Conservation (phyloP, 1,139 yeast species). For the Geotrichum phurueaensis region DNA sequence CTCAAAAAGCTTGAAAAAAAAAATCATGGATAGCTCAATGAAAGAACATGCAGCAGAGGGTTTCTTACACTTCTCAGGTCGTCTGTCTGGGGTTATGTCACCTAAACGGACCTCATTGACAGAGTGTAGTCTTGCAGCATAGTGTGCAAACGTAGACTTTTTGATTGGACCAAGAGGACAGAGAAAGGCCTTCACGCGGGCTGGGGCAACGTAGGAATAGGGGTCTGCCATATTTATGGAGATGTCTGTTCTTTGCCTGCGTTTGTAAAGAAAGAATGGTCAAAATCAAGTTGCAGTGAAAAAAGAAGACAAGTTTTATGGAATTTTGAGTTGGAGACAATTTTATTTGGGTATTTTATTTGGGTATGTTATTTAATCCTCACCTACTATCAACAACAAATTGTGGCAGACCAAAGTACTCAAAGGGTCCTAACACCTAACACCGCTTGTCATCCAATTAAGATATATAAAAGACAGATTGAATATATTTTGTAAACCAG, state of each 20-base stretch:
- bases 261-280: not conserved
- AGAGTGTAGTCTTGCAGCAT: conserved; percentile 42
- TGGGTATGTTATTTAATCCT: not conserved
- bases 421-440: too few relatives aligned
- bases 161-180: conserved; percentile 61
- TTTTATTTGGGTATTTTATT: too few relatives aligned
- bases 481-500: too few relatives aligned
- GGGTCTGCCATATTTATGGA: conserved; percentile 30
- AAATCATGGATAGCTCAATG: not conserved
- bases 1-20: not conserved
- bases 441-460: too few relatives aligned
- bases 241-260: not conserved
- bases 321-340: not conserved
- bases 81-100: conserved; percentile 62
- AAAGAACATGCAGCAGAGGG: not conserved
- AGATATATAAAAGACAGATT: too few relatives aligned
- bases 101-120: conserved; percentile 63
- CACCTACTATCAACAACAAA: not conserved
- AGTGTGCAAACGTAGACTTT: conserved; percentile 43
- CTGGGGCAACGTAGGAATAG: conserved; percentile 48
- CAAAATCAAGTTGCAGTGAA: not conserved
- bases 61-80: conserved; percentile 37
- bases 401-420: too few relatives aligned
- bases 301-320: not conserved
- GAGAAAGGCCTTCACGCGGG: conserved; percentile 59